Base-by-base conservation (phyloP, 2,329 filamentous ascomycete species). In the Venturia nashicola region DNA sequence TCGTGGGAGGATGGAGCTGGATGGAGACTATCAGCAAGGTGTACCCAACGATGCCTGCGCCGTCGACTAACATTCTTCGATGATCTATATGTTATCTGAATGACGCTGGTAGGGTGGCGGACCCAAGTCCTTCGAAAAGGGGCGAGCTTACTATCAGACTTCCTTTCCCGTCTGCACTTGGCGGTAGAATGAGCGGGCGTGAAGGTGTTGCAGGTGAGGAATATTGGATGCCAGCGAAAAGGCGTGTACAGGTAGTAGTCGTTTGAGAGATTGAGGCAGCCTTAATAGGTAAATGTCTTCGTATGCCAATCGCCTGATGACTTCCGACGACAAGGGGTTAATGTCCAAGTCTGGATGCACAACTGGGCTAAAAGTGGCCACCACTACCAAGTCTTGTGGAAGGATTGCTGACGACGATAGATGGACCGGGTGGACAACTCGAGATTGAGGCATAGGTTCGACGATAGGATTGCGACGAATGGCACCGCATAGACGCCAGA, bases 361-460 rank as follows among this genome's bases (percentile, higher is more conserved):
- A 55, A 36, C 32, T 55, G 51, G 51, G 51, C 51, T n/a, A n/a
- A n/a, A n/a, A n/a, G n/a, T n/a, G n/a, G n/a, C 51, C 51, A 32
- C 51, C 51, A 55, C 51, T 36, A 55, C 51, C 51, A 57, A 57
- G 51, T 18, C 36, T 57, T 57, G 51, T 57, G 51, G 51, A 57
- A 57, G 51, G 39, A 2, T 36, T 57, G 51, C 51, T 57, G 51
- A 57, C 51, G 51, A 57, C 51, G 32, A 57, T 36, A 34, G 51
- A 57, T 14, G 18, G 32, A 39, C 51, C 4, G 32, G 51, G 51
- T 36, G 23, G 20, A 51, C 20, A 20, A 48, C 46, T 48, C 51
- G 51, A 55, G 51, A 55, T 55, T 55, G 51, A 55, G 51, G 32
- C 51, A 57, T 57, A 57, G 51, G 8, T 36, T 14, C 51, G 51